phyloP scores from a whole-genome alignment of 805 yeast genomes.

The Saccharomycopsis fibuligera region DNA sequence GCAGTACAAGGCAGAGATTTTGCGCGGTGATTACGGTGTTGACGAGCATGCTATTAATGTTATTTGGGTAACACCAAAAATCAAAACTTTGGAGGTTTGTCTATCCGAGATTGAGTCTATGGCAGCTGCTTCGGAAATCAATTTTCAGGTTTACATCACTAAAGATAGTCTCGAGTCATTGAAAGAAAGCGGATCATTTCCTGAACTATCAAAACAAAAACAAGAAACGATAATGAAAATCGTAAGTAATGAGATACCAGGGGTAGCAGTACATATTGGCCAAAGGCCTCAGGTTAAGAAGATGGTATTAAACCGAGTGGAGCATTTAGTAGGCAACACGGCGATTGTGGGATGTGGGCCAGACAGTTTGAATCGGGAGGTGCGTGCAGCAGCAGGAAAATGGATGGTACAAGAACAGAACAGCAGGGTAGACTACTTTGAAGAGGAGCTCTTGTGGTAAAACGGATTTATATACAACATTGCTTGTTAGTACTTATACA shows the following conservation, averaged over 20 bases:
- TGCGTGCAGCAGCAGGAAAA: slow-evolving; percentile 28
- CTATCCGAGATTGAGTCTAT: slow-evolving; percentile 13
- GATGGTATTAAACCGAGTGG: slow-evolving; percentile 23
- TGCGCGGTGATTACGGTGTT: not conserved
- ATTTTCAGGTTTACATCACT: slow-evolving; percentile 14
- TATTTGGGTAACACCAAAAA: slow-evolving; percentile 18
- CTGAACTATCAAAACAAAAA: not conserved
- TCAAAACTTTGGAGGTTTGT: slow-evolving; percentile 15
- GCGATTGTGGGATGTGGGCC: slow-evolving; percentile 36
- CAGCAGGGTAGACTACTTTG: slow-evolving; percentile 32
- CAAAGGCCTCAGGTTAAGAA: slow-evolving; percentile 21
- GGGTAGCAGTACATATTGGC: slow-evolving; percentile 7
- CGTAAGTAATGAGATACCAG: slow-evolving; percentile 1
- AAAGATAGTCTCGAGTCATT: not conserved
- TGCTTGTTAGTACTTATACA: too few relatives aligned
- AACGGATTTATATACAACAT: too few relatives aligned
- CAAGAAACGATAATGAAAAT: not conserved
- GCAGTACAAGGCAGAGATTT: slow-evolving; percentile 11
- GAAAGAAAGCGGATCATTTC: not conserved
- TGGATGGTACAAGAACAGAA: slow-evolving; percentile 23
- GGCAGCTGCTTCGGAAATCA: not conserved
- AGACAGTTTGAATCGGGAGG: slow-evolving; percentile 28
- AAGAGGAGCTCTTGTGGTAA: slow-evolving; percentile 33
- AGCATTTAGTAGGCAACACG: slow-evolving; percentile 23
- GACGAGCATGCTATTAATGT: slow-evolving; percentile 9